Conservation (phyloP, 305 asterid species). For the Solanum chacoense region DNA sequence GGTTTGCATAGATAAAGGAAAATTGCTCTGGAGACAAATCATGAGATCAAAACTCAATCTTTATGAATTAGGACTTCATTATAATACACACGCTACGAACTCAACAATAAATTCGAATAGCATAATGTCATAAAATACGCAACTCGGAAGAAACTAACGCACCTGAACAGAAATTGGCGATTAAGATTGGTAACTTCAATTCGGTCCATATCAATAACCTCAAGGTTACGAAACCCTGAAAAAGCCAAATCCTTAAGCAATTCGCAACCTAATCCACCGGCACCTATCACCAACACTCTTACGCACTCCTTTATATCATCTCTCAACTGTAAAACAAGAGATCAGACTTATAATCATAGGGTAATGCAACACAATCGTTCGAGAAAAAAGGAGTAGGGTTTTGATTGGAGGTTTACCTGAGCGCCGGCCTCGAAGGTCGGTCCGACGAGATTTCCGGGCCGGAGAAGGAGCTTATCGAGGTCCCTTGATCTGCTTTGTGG, state of each 20-base stretch:
- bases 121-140: background rate
- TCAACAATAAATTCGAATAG: background rate
- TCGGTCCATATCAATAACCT: conserved; percentile 95
- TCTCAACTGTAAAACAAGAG: conserved; percentile 43
- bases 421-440: conserved; percentile 64
- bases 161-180: conserved; percentile 97
- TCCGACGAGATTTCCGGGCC: conserved; percentile 73
- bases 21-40: background rate
- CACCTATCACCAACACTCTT: conserved; percentile 88
- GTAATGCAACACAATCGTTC: conserved; percentile 16
- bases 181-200: conserved; percentile 92
- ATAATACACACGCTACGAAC: background rate
- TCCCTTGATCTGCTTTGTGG: conserved; percentile 87
- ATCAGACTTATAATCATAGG: background rate
- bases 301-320: conserved; percentile 71
- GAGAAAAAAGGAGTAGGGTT: conserved; percentile 1
- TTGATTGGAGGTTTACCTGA: conserved; percentile 27
- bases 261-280: conserved; percentile 98
- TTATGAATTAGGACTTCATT: background rate
- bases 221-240: conserved; percentile 75
- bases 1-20: background rate
- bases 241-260: conserved; percentile 92
- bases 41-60: background rate
- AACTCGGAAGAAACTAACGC: background rate
- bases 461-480: conserved; percentile 91